Evolutionary conservation across 306 rosid species (phyloP), one percentile per base, ranked within the genome.

Genomic region (Vachellia collinsii): DNA sequence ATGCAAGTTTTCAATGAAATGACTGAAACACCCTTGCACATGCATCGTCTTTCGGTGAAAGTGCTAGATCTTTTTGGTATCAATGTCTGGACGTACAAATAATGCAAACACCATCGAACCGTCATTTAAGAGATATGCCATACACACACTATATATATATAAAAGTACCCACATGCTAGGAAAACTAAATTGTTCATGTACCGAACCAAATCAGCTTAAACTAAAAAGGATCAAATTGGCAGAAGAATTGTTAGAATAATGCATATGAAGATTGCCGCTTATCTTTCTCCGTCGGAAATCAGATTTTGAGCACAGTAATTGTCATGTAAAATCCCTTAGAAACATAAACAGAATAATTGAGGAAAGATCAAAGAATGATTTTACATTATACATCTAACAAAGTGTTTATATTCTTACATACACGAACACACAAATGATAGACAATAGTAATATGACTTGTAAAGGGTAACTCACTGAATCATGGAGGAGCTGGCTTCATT

Each of bases 401-500:
- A 64, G 44, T 3, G 14, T 36, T 65, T 38, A 65, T 65, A 38
- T 36, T 51, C 16, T 29, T 62, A 13, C n/a, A n/a, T n/a, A n/a
- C n/a, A n/a, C n/a, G n/a, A n/a, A 36, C 8, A 65, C 25, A 11
- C 39, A 36, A 63, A 74, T 14, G 34, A 43, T 25, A 77, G 71
- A 23, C 22, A 63, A 50, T 38, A 68, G 42, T 12, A 8, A 72
- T 51, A 51, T 54, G 62, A 72, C 43, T 16, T 74, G 37, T 48
- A 80, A 25, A 16, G 8, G 61, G 68, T 59, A 78, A 78, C 94
- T 83, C 80, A 91, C 93, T 69, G 14, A 59, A 91, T 89, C 84
- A 85, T 1, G 6, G 0, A 1, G 5, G 0, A 0, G 70, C n/a
- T 7, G 37, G 37, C 77, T 79, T 88, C 97, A 39, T 14, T 88